phyloP scores from a whole-genome alignment of 305 asterid species.

The Fraxinus latifolia region DNA sequence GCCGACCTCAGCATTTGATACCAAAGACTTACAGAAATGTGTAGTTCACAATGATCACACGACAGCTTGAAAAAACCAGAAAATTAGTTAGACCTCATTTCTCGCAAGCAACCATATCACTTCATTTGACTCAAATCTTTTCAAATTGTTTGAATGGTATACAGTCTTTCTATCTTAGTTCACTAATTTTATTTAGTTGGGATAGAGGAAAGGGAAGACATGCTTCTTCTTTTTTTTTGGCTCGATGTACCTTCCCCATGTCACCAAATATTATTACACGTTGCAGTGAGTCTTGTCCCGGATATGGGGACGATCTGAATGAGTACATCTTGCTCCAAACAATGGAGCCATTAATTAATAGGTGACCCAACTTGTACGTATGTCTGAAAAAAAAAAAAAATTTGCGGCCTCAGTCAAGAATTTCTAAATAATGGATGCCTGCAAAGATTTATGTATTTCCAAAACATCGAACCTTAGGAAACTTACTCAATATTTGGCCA shows the following conservation, averaged over 20 bases:
- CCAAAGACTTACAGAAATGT: neutral
- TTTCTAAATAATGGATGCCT: neutral
- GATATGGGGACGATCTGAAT: slow-evolving; percentile 43
- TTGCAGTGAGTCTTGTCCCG: slow-evolving; percentile 50
- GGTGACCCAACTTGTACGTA: slow-evolving; percentile 43
- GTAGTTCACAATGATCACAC: neutral
- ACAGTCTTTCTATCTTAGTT: neutral
- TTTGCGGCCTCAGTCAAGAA: neutral
- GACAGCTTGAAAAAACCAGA: neutral
- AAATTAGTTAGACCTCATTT: neutral
- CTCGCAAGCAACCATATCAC: neutral
- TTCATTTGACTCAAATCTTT: neutral
- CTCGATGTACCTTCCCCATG: slow-evolving; percentile 45
- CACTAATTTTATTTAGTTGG: neutral
- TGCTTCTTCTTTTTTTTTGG: neutral
- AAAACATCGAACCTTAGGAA: neutral
- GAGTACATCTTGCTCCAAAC: slow-evolving; percentile 42
- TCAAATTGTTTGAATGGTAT: neutral
- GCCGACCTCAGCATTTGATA: neutral
- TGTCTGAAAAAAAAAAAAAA: slow-evolving; percentile 28
- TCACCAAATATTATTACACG: slow-evolving; percentile 53
- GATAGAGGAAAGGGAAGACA: neutral
- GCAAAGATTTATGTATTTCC: neutral
- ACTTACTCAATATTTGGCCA: slow-evolving; percentile 45
- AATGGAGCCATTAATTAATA: slow-evolving; percentile 26